Base-by-base conservation (phyloP, 805 yeast genomes). In the Saccharomycopsis oosterbeekiorum region DNA sequence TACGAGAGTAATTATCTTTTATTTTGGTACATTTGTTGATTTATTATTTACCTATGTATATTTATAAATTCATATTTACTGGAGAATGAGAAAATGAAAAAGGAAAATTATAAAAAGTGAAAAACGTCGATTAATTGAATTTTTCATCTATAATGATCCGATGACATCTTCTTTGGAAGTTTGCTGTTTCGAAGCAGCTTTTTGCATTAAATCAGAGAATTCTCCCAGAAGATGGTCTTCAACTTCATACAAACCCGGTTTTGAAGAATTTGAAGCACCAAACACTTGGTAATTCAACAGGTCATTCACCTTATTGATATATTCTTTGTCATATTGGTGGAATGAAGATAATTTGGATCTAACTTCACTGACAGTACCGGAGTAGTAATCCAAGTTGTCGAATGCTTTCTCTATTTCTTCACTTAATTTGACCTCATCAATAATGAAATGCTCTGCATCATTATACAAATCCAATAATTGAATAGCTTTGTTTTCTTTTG, bases 221-320 rank as follows among this genome's bases (percentile, higher is more conserved):
- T 85, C 87, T 67, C 92, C 97, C 1, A 92, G 84, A 21, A 92
- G 71, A 0, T 90, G 80, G 15, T 80, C 83, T 3, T 78, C 78
- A 2, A 82, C 75, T 69, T 91, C 96, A 39, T 73, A 59, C 5
- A 61, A 12, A 39, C 65, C 65, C 47, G 64, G 62, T 36, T 56
- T 57, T 8, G 53, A 14, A 15, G 53, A 26, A 19, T 53, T n/a
- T 5, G 54, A n/a, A n/a, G 64, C 39, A 36, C 65, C 65, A 55
- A 63, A 63, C 36, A 63, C 60, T 43, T 55, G 60, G 42, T 59
- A 58, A 43, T 61, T 59, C 26, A 61, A 59, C 56, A 58, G 58
- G 24, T 59, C 58, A 36, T 61, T 58, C 36, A 63, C 19, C 21
- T 55, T 37, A 21, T 56, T 26, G 51, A 62, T 14, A 21, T 62